Evolutionary conservation across 164 flowering plant species (phyloP), one percentile per base, ranked within the genome.

Genomic region (Nymphaea colorata): DNA sequence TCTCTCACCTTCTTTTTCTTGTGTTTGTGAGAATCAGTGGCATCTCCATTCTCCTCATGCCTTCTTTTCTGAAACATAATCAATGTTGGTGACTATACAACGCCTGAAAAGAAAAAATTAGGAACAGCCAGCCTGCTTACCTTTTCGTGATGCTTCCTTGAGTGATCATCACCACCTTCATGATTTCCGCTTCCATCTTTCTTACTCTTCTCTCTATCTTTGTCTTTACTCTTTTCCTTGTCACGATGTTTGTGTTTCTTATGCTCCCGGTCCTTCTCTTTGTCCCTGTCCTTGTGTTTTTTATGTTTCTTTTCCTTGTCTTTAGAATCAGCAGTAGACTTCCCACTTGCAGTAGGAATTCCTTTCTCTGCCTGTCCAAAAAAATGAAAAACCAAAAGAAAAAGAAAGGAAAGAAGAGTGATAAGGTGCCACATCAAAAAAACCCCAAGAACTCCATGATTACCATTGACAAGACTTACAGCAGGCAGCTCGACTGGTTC

Each of bases 81-180:
- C 65, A 62, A 6, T 44, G 64, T 15, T 64, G 4, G 43, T 5
- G 36, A 44, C 16, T 2, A 3, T 10, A 7, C 14, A 11, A 42
- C 15, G 36, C 43, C 59, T 17, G 25, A 5, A 14, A 41, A 60
- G 43, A 2, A 18, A 1, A 16, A 65, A 11, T 25, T 25, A 8
- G 17, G 44, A 53, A 41, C 14, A n/a, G 18, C 65, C 8, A 53
- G 41, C 45, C 62, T 41, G 44, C 73, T 63, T 70, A 88, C 93
- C 93, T 87, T 90, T 6, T 90, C 97, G 67, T 83, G 87, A 74
- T 81, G 86, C 66, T 83, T 90, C 74, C 81, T 85, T 4, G 86
- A 80, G 66, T 79, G 85, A 41, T 89, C 86, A 71, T 79, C 82
- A 74, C 79, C 78, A 74, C 84, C 73, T 76, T 86, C 89, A 70